Evolutionary conservation across 2,329 filamentous ascomycete species (phyloP).

Genomic region (Colletotrichum karsti): DNA sequence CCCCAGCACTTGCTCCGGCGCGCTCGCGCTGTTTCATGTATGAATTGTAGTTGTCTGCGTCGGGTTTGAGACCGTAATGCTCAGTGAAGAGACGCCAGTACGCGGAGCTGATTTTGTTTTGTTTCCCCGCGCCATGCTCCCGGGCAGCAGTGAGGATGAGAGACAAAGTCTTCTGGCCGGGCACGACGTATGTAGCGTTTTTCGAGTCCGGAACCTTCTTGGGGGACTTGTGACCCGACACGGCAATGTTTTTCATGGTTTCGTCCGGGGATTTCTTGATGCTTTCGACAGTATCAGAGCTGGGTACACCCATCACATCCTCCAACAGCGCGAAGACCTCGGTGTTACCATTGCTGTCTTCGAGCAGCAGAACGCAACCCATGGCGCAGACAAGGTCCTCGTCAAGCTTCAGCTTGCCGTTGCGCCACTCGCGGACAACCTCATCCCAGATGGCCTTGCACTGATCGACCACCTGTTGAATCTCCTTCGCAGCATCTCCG

Average conservation of each 20-base stretch:
- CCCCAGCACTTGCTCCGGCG: conserved; percentile 71
- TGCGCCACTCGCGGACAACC: conserved; percentile 78
- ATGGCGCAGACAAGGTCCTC: conserved; percentile 83
- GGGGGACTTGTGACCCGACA: background rate
- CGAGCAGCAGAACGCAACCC: conserved; percentile 78
- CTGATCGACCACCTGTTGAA: conserved; percentile 64
- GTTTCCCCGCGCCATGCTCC: conserved; percentile 54
- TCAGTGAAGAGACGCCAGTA: conserved; percentile 83
- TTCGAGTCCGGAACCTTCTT: conserved; percentile 1
- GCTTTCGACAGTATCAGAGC: conserved; percentile 37
- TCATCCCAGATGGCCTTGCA: conserved; percentile 84
- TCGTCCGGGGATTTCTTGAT: conserved; percentile 19
- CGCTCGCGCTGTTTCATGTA: conserved; percentile 67
- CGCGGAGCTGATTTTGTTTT: conserved; percentile 67
- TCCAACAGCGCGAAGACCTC: conserved; percentile 80
- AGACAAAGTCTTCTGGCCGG: conserved; percentile 69
- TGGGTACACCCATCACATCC: conserved; percentile 81
- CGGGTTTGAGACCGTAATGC: conserved; percentile 71
- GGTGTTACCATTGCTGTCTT: conserved; percentile 59
- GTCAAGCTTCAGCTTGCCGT: conserved; percentile 76
- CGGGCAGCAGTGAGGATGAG: conserved; percentile 73
- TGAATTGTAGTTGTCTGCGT: conserved; percentile 70
- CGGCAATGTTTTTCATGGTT: conserved; percentile 33
- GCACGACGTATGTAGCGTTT: conserved; percentile 47
- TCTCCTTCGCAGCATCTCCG: background rate